phyloP scores from a whole-genome alignment of 768 basidiomycete genomes.

The Boletellus ananas region DNA sequence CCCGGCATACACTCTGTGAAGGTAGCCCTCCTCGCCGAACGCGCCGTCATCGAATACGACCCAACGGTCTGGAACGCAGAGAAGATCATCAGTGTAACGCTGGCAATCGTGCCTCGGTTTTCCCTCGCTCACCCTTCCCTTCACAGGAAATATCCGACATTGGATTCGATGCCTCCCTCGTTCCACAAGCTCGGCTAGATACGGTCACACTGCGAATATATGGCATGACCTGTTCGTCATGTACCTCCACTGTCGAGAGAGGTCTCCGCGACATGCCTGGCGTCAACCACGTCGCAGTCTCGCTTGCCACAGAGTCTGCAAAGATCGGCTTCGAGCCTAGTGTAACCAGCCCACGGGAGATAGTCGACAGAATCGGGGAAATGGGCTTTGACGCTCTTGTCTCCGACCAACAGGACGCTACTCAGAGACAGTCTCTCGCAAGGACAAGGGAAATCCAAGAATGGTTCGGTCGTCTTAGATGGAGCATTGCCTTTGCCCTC shows the following conservation, averaged over 20 bases:
- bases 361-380: slow-evolving; percentile 84
- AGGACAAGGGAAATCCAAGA: slow-evolving; percentile 89
- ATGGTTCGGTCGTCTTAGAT: slow-evolving; percentile 77
- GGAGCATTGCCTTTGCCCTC: slow-evolving; percentile 73
- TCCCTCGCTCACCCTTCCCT: slow-evolving; percentile 3
- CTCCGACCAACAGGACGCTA: slow-evolving; percentile 72
- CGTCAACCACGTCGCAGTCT: slow-evolving; percentile 65
- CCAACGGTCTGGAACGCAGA: slow-evolving; percentile 73
- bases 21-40: slow-evolving; percentile 96
- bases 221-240: slow-evolving; percentile 89
- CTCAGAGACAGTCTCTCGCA: slow-evolving; percentile 81
- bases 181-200: slow-evolving; percentile 64
- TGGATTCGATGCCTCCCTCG: slow-evolving; percentile 83
- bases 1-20: slow-evolving; percentile 89
- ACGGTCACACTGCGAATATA: slow-evolving; percentile 74
- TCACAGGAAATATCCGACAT: slow-evolving; percentile 86
- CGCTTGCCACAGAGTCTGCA: slow-evolving; percentile 72
- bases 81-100: slow-evolving; percentile 65
- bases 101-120: not conserved
- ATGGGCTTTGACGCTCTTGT: slow-evolving; percentile 90
- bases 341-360: slow-evolving; percentile 74
- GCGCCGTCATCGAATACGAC: slow-evolving; percentile 89
- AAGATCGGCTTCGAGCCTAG: slow-evolving; percentile 72
- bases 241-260: slow-evolving; percentile 71
- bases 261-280: slow-evolving; percentile 70